phyloP scores from a whole-genome alignment of 2,329 filamentous ascomycete species.

The Chaetomium olivaceum region DNA sequence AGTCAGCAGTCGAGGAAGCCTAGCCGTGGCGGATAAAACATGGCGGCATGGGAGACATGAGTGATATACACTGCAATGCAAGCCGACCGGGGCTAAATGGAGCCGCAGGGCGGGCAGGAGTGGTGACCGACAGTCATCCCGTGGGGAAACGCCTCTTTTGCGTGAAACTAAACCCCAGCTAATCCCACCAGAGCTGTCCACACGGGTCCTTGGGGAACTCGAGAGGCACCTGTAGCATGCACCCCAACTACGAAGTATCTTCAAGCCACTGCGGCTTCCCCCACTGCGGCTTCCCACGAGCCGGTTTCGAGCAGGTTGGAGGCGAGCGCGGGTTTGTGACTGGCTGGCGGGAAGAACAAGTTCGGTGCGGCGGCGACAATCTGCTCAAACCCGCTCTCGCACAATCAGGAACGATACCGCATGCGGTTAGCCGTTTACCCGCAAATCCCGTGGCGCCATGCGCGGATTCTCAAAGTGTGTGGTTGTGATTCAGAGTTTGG shows the following conservation, averaged over 20 bases:
- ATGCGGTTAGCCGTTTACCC: slow-evolving; percentile 11
- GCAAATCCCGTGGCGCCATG: background rate
- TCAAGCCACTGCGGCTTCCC: background rate
- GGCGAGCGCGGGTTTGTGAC: slow-evolving; percentile 25
- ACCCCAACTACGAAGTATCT: background rate
- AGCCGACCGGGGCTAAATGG: background rate
- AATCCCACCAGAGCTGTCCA: background rate
- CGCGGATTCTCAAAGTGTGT: background rate
- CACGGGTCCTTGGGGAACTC: background rate
- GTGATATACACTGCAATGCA: background rate
- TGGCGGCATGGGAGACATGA: background rate
- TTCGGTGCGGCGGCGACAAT: slow-evolving; percentile 40
- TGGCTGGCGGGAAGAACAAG: slow-evolving; percentile 22
- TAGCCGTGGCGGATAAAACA: slow-evolving; percentile 4
- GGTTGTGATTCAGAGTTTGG: background rate
- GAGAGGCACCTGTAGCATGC: background rate
- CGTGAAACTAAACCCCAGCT: background rate
- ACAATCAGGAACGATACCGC: slow-evolving; percentile 17
- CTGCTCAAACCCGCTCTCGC: slow-evolving; percentile 53
- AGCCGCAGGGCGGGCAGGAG: background rate
- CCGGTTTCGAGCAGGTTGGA: slow-evolving; percentile 5
- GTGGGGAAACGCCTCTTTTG: background rate
- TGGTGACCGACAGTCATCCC: background rate
- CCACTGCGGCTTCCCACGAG: background rate
- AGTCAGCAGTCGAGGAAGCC: background rate